Evolutionary conservation across 495 filamentous ascomycete species (phyloP), one percentile per base, ranked within the genome.

Genomic region (Aspergillus ellipticus): DNA sequence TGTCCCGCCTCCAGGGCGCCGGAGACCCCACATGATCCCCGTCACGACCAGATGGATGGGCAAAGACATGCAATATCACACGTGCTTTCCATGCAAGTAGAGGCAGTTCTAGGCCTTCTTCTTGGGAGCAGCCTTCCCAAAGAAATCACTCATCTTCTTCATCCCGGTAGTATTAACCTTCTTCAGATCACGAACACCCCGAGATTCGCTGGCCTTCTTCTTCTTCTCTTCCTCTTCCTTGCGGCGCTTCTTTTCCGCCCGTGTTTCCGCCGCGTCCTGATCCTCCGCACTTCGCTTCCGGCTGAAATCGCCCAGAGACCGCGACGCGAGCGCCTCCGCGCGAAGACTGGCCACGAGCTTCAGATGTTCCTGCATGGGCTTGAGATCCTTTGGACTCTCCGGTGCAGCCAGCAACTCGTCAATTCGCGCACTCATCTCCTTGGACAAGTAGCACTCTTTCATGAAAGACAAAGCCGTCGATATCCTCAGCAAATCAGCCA

Each of bases 61-160:
- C 35, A 13, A 39, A n/a, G 5, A n/a, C 9, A 0, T 15, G 11
- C 35, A 39, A 39, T 5, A 39, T 8, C 13, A 39, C 2, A 13
- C 5, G 35, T 15, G 35, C 13, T 15, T 39, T 13, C 5, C 8
- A 37, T 4, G 11, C 11, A 15, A 4, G 0, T 5, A n/a, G n/a
- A 39, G 9, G 4, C 9, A 8, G n/a, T 1, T n/a, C 5, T 46
- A 57, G n/a, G 67, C 53, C 54, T 73, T 72, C 56, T 74, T 75
- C 56, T 73, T 74, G 20, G 65, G 41, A 20, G 70, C 60, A 9
- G 71, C 85, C 75, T 92, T 96, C 35, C 79, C 81, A 68, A 98
- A 98, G 69, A 97, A 98, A 57, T 86, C 82, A 60, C 90, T 96
- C 85, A 98, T 82, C 79, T 96, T 97, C 79, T 89, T 90, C 94